Base-by-base conservation (phyloP, 2,329 filamentous ascomycete genomes). In the Annulohypoxylon truncatum region DNA sequence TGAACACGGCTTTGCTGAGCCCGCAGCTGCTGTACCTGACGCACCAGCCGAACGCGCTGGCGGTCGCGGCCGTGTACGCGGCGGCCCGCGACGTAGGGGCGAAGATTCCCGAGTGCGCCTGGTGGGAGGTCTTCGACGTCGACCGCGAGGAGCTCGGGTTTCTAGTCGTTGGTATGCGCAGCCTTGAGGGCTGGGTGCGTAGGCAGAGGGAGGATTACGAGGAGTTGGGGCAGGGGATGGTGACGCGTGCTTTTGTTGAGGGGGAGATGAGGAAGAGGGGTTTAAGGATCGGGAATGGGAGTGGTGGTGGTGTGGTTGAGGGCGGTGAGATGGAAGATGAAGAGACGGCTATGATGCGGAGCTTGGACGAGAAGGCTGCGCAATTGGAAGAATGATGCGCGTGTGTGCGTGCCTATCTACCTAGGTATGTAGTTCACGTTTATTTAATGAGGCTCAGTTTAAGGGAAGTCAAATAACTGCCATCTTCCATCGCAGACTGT, bases 121-220 rank as follows among this genome's bases (percentile, higher is more conserved):
- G 96, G 96, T 99, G 96, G 96, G 94, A 97, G 79, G 93, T 98
- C 0, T 98, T 98, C 77, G 96, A 99, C 78, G 92, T 96, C 6
- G 94, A 97, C 74, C 85, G 96, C 53, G 96, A 99, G 82, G 94
- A 97, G 77, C 83, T 99, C 33, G 96, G 96, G 0, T 98, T 98
- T 72, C 79, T 98, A 62, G 94, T 97, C 2, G 92, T 97, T 9
- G 94, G 86, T 0, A 87, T 97, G 86, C 83, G 89, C 67, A 97
- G 94, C 73, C 82, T 96, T 58, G 89, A 91, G 67, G 89, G 87
- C 0, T 93, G 91, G 79, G 88, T 89, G 57, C 80, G 79, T 64
- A 83, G 83, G 42, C 89, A 92, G 74, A 84, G 79, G 72, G 83
- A 84, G 53, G 85, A 84, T 53, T 85, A 88, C 81, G 81, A 82